phyloP scores from a whole-genome alignment of 1,284 basidiomycete genomes.

The Testicularia cyperi region DNA sequence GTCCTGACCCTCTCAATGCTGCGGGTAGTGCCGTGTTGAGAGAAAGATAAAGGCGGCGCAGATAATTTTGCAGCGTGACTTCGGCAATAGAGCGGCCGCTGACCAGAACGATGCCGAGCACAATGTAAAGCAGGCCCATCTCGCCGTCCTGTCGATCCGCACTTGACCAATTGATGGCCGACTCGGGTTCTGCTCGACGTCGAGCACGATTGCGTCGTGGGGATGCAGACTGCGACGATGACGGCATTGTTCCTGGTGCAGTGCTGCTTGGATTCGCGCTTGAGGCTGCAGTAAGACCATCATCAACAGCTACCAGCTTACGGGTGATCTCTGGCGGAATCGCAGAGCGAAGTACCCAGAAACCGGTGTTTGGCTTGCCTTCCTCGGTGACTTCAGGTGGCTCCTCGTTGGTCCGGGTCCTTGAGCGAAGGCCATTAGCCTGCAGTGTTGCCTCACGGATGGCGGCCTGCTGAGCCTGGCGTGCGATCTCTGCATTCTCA shows the following conservation, averaged over 20 bases:
- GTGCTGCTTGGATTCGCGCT: too few relatives aligned
- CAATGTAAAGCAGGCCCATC: conserved; percentile 54
- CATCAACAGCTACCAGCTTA: conserved; percentile 3
- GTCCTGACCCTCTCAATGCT: conserved; percentile 19
- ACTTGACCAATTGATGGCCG: conserved; percentile 23
- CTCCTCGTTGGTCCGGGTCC: conserved; percentile 2
- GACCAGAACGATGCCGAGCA: conserved; percentile 58
- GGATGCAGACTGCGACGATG: background rate
- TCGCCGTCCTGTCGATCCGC: conserved; percentile 42
- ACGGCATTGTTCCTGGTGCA: conserved; percentile 1
- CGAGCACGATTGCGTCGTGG: background rate
- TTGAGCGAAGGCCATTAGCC: conserved; percentile 18
- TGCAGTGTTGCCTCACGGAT: conserved; percentile 14
- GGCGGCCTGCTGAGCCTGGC: conserved; percentile 18
- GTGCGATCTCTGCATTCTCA: conserved; percentile 38
- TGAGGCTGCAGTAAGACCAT: conserved; percentile 14
- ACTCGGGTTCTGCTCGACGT: conserved; percentile 2
- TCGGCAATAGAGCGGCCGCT: conserved; percentile 56
- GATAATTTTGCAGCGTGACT: conserved; percentile 24
- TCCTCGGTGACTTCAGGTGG: conserved; percentile 4
- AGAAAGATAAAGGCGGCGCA: conserved; percentile 19
- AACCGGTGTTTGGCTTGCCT: conserved; percentile 5
- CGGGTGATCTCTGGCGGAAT: conserved; percentile 4
- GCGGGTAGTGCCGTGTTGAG: conserved; percentile 16
- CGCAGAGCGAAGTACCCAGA: conserved; percentile 18